Conservation (phyloP, 257 asterid species). For the Thymus quinquecostatus region DNA sequence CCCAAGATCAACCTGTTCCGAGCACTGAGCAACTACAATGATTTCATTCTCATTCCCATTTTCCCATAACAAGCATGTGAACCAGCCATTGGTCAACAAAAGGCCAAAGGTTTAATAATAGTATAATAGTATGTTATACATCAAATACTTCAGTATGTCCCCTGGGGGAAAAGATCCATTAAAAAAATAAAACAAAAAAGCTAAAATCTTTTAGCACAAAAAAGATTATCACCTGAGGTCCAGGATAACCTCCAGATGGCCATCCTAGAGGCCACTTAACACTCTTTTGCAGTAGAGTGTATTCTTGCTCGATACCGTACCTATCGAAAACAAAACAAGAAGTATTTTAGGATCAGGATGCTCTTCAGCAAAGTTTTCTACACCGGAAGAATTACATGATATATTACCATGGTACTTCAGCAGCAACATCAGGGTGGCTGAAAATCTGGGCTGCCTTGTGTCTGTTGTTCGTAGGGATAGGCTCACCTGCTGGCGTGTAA, state of each 20-base stretch:
- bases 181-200: not conserved
- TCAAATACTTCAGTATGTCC: no score
- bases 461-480: constrained; percentile 88
- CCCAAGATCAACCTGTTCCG: no score
- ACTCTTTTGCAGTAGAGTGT: constrained; percentile 76
- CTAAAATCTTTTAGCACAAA: no score
- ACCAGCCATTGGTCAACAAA: no score
- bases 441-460: constrained; percentile 70
- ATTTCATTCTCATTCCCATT: not conserved
- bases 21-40: not conserved
- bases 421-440: constrained; percentile 68
- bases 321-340: constrained; percentile 29
- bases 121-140: no score
- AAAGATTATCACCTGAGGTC: constrained; percentile 74
- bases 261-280: constrained; percentile 95
- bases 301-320: constrained; percentile 98
- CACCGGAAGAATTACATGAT: not conserved
- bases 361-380: not conserved
- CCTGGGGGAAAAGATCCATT: not conserved
- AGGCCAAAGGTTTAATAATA: no score
- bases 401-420: constrained; percentile 80
- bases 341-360: not conserved
- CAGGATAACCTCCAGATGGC: constrained; percentile 92
- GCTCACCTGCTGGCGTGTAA: constrained; percentile 91
- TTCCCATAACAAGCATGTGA: not conserved